Evolutionary conservation across 495 filamentous ascomycete genomes (phyloP).

Genomic region (Poronia punctata): DNA sequence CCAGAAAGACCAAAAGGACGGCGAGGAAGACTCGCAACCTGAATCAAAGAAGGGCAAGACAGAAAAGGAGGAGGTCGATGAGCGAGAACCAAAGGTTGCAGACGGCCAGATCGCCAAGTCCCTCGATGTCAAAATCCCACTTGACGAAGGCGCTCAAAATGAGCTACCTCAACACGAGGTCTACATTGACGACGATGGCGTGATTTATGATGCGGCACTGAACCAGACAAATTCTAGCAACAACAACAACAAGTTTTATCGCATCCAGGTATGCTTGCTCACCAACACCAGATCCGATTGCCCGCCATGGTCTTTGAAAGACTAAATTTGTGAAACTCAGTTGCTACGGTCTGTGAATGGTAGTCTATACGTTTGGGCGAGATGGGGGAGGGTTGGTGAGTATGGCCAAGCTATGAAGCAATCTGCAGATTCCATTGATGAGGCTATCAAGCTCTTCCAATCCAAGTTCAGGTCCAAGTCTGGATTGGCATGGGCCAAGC

Average conservation of each 20-base stretch:
- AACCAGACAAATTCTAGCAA: conserved; percentile 52
- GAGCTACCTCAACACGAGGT: conserved; percentile 38
- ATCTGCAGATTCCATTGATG: conserved; percentile 34
- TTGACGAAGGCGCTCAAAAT: conserved; percentile 34
- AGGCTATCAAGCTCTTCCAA: conserved; percentile 51
- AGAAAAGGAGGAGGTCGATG: conserved; percentile 7
- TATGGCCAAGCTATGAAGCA: conserved; percentile 50
- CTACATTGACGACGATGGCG: conserved; percentile 53
- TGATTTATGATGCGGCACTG: conserved; percentile 60
- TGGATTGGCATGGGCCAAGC: conserved; percentile 59
- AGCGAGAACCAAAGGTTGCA: conserved; percentile 24
- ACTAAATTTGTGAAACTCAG: too few species aligned
- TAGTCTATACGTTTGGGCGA: conserved; percentile 53
- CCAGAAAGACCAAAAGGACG: conserved; percentile 14
- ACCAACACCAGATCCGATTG: background rate
- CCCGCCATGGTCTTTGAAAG: too few species aligned
- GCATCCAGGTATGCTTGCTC: conserved; percentile 40
- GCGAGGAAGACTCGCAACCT: conserved; percentile 17
- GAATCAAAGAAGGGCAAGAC: conserved; percentile 12
- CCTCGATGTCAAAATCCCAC: conserved; percentile 37
- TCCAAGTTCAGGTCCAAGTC: conserved; percentile 77
- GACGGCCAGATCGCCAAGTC: conserved; percentile 39
- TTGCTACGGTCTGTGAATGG: conserved; percentile 22
- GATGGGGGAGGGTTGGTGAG: conserved; percentile 78
- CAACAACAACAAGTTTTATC: conserved; percentile 73